Evolutionary conservation across 2,329 filamentous ascomycete species (phyloP), one percentile per base, ranked within the genome.

Genomic region (Onygenales sp.): DNA sequence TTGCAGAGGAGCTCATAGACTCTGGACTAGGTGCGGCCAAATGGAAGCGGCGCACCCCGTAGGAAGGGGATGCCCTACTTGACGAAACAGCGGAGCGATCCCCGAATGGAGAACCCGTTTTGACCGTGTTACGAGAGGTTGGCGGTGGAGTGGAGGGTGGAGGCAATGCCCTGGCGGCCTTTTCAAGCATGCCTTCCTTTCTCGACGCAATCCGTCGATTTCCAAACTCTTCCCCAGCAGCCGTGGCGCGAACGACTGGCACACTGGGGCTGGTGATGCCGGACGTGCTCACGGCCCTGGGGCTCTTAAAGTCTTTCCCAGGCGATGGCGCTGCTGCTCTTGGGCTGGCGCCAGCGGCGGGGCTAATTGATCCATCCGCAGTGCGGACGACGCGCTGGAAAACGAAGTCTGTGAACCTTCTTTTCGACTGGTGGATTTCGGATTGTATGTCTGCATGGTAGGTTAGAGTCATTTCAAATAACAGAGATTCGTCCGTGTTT

Each of bases 381-480:
- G 56, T 60, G 51, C 63, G 57, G 32, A 64, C 64, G 45, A 76
- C 66, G 45, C 73, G 66, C 53, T 74, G 69, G 55, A 75, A 76
- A 58, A 73, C 67, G 57, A 72, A 75, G 60, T 75, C 72, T 46
- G 73, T 75, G 56, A 74, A 74, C n/a, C 73, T 70, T 48, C 72
- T 68, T 58, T 75, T 75, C n/a, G 66, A 71, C 56, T 72, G 71
- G 49, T 69, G 72, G 10, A 69, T 57, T 50, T 72, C 67, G 36
- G 70, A 69, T 58, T 75, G 71, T 43, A 76, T 75, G 59, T 73
- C 73, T 76, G 57, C 1, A 27, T 5, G 21, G 21, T 54, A 17
- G 36, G 14, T 11, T 5, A 46, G 10, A 32, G 50, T 59, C 9
- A 56, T 51, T 32, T 32, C 9, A 39, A 32, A 32, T 33, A 10